Percentiles rank a stretch among this genome's conserved stretches.
phyloP scores from a whole-genome alignment of 2,329 filamentous ascomycete genomes.

The Metarhizium sp. region DNA sequence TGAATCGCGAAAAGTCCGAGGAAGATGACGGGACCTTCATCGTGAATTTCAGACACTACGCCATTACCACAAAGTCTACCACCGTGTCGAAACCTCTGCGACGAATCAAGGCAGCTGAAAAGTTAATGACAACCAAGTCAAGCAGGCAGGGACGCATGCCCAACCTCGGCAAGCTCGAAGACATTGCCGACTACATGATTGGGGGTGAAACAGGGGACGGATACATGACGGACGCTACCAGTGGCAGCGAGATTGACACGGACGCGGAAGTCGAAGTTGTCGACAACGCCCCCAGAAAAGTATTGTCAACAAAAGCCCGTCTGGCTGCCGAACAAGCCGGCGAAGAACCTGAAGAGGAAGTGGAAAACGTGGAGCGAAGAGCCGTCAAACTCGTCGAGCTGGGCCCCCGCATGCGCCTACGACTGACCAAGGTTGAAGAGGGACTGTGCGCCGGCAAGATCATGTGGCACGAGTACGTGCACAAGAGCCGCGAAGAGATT shows the following conservation, averaged over 20 bases:
- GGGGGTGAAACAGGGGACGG: conserved; percentile 66
- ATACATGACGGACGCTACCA: conserved; percentile 77
- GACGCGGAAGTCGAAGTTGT: conserved; percentile 90
- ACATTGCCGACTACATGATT: conserved; percentile 91
- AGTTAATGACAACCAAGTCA: conserved; percentile 53
- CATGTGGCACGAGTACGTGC: conserved; percentile 95
- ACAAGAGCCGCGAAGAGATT: conserved; percentile 72
- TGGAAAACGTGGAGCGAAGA: conserved; percentile 64
- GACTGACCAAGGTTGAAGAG: conserved; percentile 93
- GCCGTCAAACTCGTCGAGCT: conserved; percentile 89
- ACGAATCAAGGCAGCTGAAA: conserved; percentile 77
- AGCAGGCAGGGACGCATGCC: conserved; percentile 63
- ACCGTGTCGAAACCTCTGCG: conserved; percentile 78
- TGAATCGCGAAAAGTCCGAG: conserved; percentile 66
- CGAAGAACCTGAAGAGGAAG: conserved; percentile 36
- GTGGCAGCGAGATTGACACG: conserved; percentile 85
- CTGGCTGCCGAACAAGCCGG: conserved; percentile 28
- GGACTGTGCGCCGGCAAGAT: conserved; percentile 82
- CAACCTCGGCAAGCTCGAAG: conserved; percentile 82
- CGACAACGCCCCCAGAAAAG: conserved; percentile 53
- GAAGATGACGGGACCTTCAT: conserved; percentile 63
- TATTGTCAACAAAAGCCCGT: conserved; percentile 44
- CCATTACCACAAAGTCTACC: conserved; percentile 81
- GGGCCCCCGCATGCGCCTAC: conserved; percentile 79
- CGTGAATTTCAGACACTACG: conserved; percentile 85